These are phyloP conservation scores for Myriosclerotinia duriaeana DNA, from an alignment of 2,329 filamentous ascomycete genomes.

Conservation along the genomic window DNA sequence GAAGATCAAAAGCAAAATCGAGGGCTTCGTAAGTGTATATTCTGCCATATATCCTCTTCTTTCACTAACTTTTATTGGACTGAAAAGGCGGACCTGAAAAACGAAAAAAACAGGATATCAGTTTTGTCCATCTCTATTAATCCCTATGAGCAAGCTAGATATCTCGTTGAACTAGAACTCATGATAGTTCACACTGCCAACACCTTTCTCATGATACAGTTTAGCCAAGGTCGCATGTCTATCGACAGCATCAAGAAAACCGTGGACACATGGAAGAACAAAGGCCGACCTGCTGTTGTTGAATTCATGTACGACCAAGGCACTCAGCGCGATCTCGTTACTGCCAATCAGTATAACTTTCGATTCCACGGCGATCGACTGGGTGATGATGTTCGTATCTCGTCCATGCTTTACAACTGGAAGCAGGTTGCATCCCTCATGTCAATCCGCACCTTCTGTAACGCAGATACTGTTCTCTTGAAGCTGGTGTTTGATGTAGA, in stretches of 20 bases:
- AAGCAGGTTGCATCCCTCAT: conserved; percentile 48
- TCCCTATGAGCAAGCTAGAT: conserved; percentile 36
- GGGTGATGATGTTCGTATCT: conserved; percentile 43
- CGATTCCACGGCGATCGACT: conserved; percentile 47
- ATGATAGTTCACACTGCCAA: conserved; percentile 39
- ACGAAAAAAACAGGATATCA: conserved; percentile 27
- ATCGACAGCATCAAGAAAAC: conserved; percentile 39
- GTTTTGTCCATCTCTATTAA: conserved; percentile 35
- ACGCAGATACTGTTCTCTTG: conserved; percentile 49
- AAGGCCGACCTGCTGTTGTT: conserved; percentile 49
- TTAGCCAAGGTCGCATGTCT: conserved; percentile 37
- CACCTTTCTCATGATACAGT: conserved; percentile 40
- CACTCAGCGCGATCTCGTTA: conserved; percentile 50
- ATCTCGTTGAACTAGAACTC: conserved; percentile 40
- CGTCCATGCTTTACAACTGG: conserved; percentile 50
- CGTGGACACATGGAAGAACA: conserved; percentile 44
- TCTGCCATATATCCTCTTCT: neutral
- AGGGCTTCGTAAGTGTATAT: conserved; percentile 36
- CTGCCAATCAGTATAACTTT: conserved; percentile 47
- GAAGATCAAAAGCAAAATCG: conserved; percentile 37
- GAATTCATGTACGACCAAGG: conserved; percentile 54
- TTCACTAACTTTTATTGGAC: conserved; percentile 29
- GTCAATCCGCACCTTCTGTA: conserved; percentile 51
- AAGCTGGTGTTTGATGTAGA: conserved; percentile 51
- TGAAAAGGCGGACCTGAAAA: conserved; percentile 38